These are phyloP conservation scores for Thelonectria rubi DNA, from an alignment of 2,329 filamentous ascomycete species.

Conservation along the genomic window DNA sequence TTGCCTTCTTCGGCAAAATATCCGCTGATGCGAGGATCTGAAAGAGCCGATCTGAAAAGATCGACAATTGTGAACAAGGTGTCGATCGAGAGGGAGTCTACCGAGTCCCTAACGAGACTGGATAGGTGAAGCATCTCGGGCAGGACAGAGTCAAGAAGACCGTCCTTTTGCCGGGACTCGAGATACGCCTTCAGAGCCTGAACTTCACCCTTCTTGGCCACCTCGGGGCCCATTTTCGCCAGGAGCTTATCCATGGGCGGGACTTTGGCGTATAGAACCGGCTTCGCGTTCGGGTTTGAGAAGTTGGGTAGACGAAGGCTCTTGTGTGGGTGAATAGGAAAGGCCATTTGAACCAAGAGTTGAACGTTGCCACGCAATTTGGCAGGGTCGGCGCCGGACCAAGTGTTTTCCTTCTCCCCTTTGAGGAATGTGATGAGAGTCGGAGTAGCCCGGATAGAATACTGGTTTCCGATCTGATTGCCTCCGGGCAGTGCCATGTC, in stretches of 20 bases:
- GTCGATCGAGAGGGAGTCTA: constrained; percentile 66
- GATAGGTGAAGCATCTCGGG: constrained; percentile 76
- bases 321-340: constrained; percentile 79
- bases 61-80: constrained; percentile 85
- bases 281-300: constrained; percentile 67
- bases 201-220: constrained; percentile 68
- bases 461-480: constrained; percentile 70
- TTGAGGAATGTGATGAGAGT: constrained; percentile 88
- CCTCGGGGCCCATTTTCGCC: constrained; percentile 73
- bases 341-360: constrained; percentile 77
- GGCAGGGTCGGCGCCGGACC: constrained; percentile 78
- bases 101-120: constrained; percentile 64
- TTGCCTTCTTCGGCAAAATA: constrained; percentile 81
- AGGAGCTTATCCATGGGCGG: constrained; percentile 86
- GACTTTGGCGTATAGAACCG: constrained; percentile 78
- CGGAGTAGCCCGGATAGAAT: constrained; percentile 78
- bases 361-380: constrained; percentile 76
- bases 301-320: constrained; percentile 76
- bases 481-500: constrained; percentile 75
- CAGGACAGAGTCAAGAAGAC: constrained; percentile 72
- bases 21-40: constrained; percentile 80
- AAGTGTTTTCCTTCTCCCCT: constrained; percentile 79
- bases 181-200: constrained; percentile 76
- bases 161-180: constrained; percentile 64
- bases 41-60: constrained; percentile 78